Evolutionary conservation across 192 early-diverging fungal genomes (phyloP), one percentile per base, ranked within the genome.

Genomic region (Backusella psychrophila): DNA sequence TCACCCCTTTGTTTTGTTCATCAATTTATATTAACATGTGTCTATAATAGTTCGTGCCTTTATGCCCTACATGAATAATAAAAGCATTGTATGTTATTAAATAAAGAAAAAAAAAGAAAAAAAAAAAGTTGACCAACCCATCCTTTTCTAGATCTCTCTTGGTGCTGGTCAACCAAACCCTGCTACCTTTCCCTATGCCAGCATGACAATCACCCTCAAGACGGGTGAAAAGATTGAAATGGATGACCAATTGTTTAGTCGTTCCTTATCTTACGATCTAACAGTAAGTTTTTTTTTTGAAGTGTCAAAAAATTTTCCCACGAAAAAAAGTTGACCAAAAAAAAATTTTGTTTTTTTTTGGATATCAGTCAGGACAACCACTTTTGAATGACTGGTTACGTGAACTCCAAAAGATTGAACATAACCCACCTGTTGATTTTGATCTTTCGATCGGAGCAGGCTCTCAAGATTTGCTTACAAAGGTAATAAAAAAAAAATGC

Each of bases 161-260:
- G 92, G 91, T 14, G 91, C 90, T 3, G 93, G 93, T 1, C 83
- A 90, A 46, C 93, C 92, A 1, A 92, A 93, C 68, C 83, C 87
- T 0, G 77, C 70, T 26, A 90, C 91, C 4, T 93, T 93, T 68
- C 91, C 92, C 14, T 89, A 91, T 72, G 86, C 78, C 12, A 81
- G 82, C 6, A 80, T 94, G 29, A 80, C 71, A n/a, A 80, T 90
- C 33, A 84, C 78, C 0, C 83, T 91, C 1, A 89, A 90, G n/a
- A 83, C 80, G 4, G 86, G 89, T 21, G 86, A 89, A 23, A 85
- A 86, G 38, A 87, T 92, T 4, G 82, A 90, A 19, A 82, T 90
- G 8, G 89, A 91, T 65, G 78, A 84, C 1, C 75, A 88, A 17
- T 56, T 86, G 1, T 83, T 93, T 0, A 78, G 74, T 31, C 78